A percentile compares a stretch with the other conserved stretches of the same genome.
Conservation (phyloP, 106 monocot genomes). For the Alisma plantagoaquatica region DNA sequence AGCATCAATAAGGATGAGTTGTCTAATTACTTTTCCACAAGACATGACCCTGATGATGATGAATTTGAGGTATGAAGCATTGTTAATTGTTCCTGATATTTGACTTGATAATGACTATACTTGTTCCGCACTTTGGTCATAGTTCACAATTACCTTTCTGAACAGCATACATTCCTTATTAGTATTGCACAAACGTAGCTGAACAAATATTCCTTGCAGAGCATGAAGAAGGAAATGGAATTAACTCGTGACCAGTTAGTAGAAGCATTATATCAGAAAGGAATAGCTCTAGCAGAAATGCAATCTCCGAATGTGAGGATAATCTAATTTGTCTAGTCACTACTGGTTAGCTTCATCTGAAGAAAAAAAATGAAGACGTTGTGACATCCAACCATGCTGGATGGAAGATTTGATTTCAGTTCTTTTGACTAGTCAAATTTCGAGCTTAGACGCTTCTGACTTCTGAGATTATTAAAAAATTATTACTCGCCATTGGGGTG, state of each 20-base stretch:
- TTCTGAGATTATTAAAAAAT: no score
- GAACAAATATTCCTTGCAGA: slow-evolving; percentile 18
- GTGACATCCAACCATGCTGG: no score
- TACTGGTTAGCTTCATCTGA: no score
- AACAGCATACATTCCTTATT: neutral
- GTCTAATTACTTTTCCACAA: slow-evolving; percentile 58
- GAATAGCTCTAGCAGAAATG: slow-evolving; percentile 68
- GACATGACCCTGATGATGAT: slow-evolving; percentile 77
- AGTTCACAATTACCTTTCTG: neutral
- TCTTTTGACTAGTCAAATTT: no score
- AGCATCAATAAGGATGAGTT: slow-evolving; percentile 84
- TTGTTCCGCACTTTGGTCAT: neutral
- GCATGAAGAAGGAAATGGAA: slow-evolving; percentile 86
- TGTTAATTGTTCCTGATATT: neutral
- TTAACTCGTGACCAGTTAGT: slow-evolving; percentile 62
- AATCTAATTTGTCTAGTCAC: no score
- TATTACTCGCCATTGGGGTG: no score
- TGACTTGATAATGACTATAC: neutral
- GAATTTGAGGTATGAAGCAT: slow-evolving; percentile 76
- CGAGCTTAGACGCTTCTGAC: no score
- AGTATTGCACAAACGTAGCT: neutral
- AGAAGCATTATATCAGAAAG: slow-evolving; percentile 86
- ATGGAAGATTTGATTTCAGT: no score
- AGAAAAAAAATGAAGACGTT: no score
- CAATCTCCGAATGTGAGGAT: slow-evolving; percentile 43